Percentiles rank a stretch among this genome's conserved stretches.
Evolutionary conservation across 805 yeast species (phyloP).

Genomic region (Ogataea siamensis): DNA sequence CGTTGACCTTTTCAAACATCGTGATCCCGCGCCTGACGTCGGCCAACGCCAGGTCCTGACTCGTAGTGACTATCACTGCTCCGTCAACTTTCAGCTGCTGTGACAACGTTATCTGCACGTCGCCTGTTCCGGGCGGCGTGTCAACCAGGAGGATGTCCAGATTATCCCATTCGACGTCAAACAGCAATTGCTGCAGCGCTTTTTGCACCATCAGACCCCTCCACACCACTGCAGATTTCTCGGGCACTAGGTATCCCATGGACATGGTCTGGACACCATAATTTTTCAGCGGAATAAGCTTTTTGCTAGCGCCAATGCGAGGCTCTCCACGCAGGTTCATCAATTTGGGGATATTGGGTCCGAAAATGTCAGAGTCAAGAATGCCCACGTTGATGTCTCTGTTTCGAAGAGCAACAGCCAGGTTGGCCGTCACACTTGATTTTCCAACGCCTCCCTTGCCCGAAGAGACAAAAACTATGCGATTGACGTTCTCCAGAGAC

Average conservation of each 20-base stretch:
- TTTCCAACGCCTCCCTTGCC: constrained; percentile 85
- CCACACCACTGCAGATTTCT: constrained; percentile 76
- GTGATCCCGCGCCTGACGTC: constrained; percentile 80
- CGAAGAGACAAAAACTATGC: constrained; percentile 64
- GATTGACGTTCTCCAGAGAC: constrained; percentile 57
- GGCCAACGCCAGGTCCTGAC: constrained; percentile 78
- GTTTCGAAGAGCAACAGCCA: constrained; percentile 59
- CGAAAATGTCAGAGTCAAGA: constrained; percentile 79
- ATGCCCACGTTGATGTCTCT: constrained; percentile 61
- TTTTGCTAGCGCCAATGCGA: constrained; percentile 47
- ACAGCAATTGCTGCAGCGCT: constrained; percentile 78
- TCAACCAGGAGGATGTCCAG: constrained; percentile 73
- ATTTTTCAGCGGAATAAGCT: constrained; percentile 63
- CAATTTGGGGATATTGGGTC: constrained; percentile 78
- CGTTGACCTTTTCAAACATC: constrained; percentile 69
- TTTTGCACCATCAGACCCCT: constrained; percentile 85
- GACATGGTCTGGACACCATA: constrained; percentile 85
- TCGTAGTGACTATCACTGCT: constrained; percentile 79
- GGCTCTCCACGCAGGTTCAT: constrained; percentile 73
- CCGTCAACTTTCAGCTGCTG: constrained; percentile 77
- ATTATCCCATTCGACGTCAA: constrained; percentile 72
- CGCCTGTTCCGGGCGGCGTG: constrained; percentile 93
- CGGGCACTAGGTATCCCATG: constrained; percentile 78
- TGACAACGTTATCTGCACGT: constrained; percentile 77
- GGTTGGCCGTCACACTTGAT: constrained; percentile 68